Conservation (phyloP, 2,329 filamentous ascomycete species). For the Xylariaceae sp. region DNA sequence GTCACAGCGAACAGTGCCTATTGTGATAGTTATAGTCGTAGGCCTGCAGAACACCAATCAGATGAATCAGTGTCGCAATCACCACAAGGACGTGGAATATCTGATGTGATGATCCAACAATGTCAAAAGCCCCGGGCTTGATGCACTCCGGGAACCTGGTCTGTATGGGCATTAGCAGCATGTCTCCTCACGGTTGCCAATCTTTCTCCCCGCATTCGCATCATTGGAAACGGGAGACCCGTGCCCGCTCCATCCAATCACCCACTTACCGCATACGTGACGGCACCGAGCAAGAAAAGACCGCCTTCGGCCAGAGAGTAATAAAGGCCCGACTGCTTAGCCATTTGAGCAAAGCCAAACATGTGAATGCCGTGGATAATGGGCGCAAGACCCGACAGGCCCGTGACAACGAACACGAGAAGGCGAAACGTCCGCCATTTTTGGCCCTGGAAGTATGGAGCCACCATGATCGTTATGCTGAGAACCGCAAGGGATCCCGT, state of each 20-base stretch:
- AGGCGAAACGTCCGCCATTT: constrained; percentile 35
- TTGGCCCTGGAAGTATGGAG: constrained; percentile 34
- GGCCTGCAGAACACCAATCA: constrained; percentile 32
- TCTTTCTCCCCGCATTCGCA: neutral
- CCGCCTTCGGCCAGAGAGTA: constrained; percentile 38
- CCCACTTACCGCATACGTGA: constrained; percentile 37
- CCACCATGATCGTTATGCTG: constrained; percentile 34
- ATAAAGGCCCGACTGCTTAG: constrained; percentile 36
- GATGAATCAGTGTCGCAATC: constrained; percentile 36
- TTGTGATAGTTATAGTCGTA: constrained; percentile 29
- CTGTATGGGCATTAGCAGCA: constrained; percentile 20
- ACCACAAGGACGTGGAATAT: constrained; percentile 44
- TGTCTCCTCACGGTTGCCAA: constrained; percentile 5
- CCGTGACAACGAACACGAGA: constrained; percentile 35
- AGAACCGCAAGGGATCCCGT: constrained; percentile 32
- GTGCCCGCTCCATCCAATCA: constrained; percentile 1
- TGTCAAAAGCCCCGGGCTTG: constrained; percentile 40
- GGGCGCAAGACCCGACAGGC: constrained; percentile 36
- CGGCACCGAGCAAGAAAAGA: constrained; percentile 34
- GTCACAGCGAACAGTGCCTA: constrained; percentile 19
- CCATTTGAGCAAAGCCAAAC: constrained; percentile 36
- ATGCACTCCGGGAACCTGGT: constrained; percentile 40
- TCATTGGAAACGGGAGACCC: neutral
- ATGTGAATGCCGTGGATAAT: constrained; percentile 36
- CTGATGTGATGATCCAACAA: constrained; percentile 42